Evolutionary conservation across 805 yeast genomes (phyloP).

Genomic region (Candida vartiovaarae): DNA sequence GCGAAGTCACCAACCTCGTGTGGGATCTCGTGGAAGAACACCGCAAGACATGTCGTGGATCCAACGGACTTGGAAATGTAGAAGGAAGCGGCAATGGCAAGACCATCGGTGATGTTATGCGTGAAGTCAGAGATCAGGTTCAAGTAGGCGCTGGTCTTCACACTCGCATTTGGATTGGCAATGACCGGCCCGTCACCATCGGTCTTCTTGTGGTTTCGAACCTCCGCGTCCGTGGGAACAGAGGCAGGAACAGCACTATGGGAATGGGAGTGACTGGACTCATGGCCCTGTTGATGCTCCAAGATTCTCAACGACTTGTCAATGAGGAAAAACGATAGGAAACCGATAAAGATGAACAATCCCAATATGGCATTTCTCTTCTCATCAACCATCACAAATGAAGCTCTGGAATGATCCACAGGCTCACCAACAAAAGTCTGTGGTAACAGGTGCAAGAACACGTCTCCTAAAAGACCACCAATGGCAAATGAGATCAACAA

Average conservation of each 20-base stretch:
- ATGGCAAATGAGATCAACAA: constrained; percentile 64
- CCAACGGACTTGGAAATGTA: constrained; percentile 54
- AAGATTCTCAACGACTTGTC: constrained; percentile 54
- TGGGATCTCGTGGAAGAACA: constrained; percentile 72
- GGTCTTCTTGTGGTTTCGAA: constrained; percentile 16
- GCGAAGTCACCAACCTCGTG: constrained; percentile 82
- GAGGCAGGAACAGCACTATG: constrained; percentile 26
- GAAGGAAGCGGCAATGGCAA: constrained; percentile 68
- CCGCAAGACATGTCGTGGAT: constrained; percentile 61
- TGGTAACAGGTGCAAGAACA: constrained; percentile 65
- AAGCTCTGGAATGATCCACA: constrained; percentile 30
- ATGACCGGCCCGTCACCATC: constrained; percentile 25
- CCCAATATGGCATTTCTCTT: constrained; percentile 44
- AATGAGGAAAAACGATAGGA: constrained; percentile 49
- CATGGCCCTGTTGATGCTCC: constrained; percentile 28
- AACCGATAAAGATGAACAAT: constrained; percentile 51
- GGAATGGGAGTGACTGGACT: constrained; percentile 24
- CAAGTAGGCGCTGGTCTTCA: constrained; percentile 45
- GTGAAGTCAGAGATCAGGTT: constrained; percentile 64
- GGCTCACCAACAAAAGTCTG: constrained; percentile 54
- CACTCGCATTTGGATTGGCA: constrained; percentile 29
- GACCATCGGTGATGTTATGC: constrained; percentile 73
- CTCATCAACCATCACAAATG: constrained; percentile 46
- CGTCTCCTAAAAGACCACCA: constrained; percentile 72
- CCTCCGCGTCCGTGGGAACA: constrained; percentile 10